Base-by-base conservation (phyloP, 768 basidiomycete species). In the Russula foetens region DNA sequence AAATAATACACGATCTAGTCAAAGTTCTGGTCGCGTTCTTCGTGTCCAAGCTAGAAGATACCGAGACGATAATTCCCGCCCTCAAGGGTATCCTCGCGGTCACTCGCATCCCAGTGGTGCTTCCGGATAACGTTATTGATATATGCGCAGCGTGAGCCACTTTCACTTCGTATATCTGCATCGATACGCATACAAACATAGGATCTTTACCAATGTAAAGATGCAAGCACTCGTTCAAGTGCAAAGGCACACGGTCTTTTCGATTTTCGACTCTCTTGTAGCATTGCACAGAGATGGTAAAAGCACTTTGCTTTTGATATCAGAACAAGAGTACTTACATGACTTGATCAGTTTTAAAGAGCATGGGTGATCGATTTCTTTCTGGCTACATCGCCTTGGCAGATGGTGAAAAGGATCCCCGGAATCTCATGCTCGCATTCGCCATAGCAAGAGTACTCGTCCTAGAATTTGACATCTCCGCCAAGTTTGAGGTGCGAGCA, bases 391-490 rank as follows among this genome's bases (percentile, higher is more conserved):
- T 88, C 31, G 69, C 71, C 51, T 73, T 98, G n/a, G 93, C 85
- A 4, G 90, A 97, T 58, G 95, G 94, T 17, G 97, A 99, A 74
- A 98, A 98, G 68, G 97, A 99, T 70, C 97, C 97, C 31, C 80
- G 97, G 19, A 99, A 98, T 73, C 77, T 99, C 8, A 77, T 97
- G 65, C 68, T 96, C 12, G 90, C 90, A 28, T 99, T 98, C 70
- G 84, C 88, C 5, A 90, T 98, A 59, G 86, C 84, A 57, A 81
- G 84, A n/a, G 87, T 92, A 8, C 79, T 98, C 39, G 71, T 95
- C 7, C 82, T 92, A 35, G 93, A 98, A 64, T 98, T 98, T 67
- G 88, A 97, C 61, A 81, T 92, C 35, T 74, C 80, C 19, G 75
- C 79, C 39, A 77, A 83, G 60, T 76, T 92, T 38, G 95, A 98